Conservation (phyloP, 257 asterid genomes). For the Solanum pimpinellifolium region DNA sequence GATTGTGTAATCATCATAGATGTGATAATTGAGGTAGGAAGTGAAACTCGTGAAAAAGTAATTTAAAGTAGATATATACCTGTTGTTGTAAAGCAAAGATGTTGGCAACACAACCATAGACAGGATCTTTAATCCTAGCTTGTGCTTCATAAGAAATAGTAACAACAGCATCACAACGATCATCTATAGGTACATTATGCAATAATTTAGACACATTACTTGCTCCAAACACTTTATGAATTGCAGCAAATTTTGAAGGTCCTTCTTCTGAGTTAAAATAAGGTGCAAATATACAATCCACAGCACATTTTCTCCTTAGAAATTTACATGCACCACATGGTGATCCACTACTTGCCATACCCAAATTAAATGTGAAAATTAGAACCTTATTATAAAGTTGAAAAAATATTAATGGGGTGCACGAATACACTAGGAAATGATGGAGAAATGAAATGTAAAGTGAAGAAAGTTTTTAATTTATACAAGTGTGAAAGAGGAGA, state of each 20-base stretch:
- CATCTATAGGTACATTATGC: conserved; percentile 47
- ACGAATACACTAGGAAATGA: neutral
- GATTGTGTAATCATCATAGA: no score
- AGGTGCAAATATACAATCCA: conserved; percentile 76
- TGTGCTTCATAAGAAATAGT: conserved; percentile 91
- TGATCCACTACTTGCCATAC: conserved; percentile 37
- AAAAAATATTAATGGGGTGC: neutral
- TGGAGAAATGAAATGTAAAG: conserved; percentile 4
- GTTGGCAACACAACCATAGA: conserved; percentile 80
- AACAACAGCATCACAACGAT: conserved; percentile 76
- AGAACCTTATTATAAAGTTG: neutral
- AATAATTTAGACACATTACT: conserved; percentile 80
- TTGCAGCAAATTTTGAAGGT: conserved; percentile 76
- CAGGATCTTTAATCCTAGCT: conserved; percentile 74
- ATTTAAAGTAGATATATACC: conserved; percentile 15
- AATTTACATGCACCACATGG: conserved; percentile 99
- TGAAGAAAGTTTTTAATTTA: neutral
- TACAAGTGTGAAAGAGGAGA: conserved; percentile 10
- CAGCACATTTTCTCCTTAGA: conserved; percentile 69
- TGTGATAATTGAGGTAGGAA: neutral
- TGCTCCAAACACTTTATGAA: conserved; percentile 95
- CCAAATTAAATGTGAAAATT: neutral
- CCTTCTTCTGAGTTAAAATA: conserved; percentile 81
- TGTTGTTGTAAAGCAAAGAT: conserved; percentile 77
- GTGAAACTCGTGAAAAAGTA: neutral